These are phyloP conservation scores for Elongisporangium undulatum DNA, from an alignment of 352 stramenopile species.

Conservation along the genomic window DNA sequence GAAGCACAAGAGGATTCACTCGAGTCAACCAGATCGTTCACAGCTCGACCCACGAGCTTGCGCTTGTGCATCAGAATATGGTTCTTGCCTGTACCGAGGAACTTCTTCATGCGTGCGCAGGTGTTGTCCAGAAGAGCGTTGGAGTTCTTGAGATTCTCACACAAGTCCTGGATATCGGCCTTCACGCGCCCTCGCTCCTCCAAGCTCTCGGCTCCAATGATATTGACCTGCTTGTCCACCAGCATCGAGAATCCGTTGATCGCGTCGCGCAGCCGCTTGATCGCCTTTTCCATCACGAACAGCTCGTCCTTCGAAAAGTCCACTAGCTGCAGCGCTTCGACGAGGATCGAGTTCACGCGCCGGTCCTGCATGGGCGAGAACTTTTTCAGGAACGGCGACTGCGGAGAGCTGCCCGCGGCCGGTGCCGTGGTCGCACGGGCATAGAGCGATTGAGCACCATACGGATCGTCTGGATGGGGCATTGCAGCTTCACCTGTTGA, in stretches of 20 bases:
- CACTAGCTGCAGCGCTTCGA: conserved; percentile 60
- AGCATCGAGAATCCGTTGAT: conserved; percentile 65
- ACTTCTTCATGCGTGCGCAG: conserved; percentile 57
- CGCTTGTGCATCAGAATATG: conserved; percentile 54
- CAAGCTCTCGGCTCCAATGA: conserved; percentile 36
- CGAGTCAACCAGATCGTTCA: conserved; percentile 13
- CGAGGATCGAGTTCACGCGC: conserved; percentile 45
- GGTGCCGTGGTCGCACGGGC: conserved; percentile 3
- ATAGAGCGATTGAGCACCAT: conserved; percentile 1
- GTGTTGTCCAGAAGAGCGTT: conserved; percentile 50
- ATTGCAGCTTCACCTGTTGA: background rate
- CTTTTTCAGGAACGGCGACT: conserved; percentile 52
- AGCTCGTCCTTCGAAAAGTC: conserved; percentile 64
- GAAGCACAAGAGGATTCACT: background rate
- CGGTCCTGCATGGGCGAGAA: conserved; percentile 53
- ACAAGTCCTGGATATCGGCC: conserved; percentile 58
- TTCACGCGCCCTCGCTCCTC: conserved; percentile 44
- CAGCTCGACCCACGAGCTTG: conserved; percentile 20
- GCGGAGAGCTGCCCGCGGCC: conserved; percentile 6
- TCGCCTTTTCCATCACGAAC: conserved; percentile 40
- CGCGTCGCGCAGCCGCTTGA: conserved; percentile 51
- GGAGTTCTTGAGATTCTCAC: conserved; percentile 47
- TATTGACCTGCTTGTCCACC: conserved; percentile 74
- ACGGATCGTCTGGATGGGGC: background rate
- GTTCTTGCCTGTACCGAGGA: conserved; percentile 33